Base-by-base conservation (phyloP, 2,329 filamentous ascomycete genomes). In the Penicillium vulpinum region DNA sequence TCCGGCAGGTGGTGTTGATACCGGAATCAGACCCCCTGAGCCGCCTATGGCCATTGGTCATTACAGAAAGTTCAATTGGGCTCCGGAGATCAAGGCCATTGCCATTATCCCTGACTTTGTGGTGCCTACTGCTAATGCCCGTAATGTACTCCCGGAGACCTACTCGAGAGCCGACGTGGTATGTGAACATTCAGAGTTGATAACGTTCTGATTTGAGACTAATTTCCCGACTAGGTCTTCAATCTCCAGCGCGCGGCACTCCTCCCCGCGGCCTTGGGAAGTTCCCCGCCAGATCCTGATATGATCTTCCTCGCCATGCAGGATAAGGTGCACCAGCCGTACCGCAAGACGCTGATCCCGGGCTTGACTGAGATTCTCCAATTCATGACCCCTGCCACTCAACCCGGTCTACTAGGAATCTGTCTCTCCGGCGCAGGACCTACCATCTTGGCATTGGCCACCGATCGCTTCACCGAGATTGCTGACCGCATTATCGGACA, bases 231-330 rank as follows among this genome's bases (percentile, higher is more conserved):
- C 22, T 54, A 78, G 77, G 76, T 81, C 29, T 97, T 96, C 82
- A 99, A 99, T 78, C 83, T 97, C 67, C 94, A 97, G 78, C 85
- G 94, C 63, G 91, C 96, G 73, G 92, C 93, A 2, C 83, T 99
- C 48, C 84, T 99, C 13, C 92, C 93, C 31, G 91, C 92, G 11
- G 92, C 92, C 1, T 83, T 99, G 44, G 92, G 92, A 62, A 88
- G 91, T 73, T 93, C 90, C 8, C 93, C 94, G 10, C 93, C 92
- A 2, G 89, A 97, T 71, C 88, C 94, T 22, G 88, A 95, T 67
- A 88, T 96, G 75, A 99, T 99, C 73, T 95, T 95, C 79, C 87
- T 95, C 46, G 93, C 92, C 45, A 99, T 99, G 94, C 94, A 97
- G 78, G 94, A 99, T 80, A 96, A 92, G 77, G 86, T 99, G 59